Percentiles rank a stretch among this genome's conserved stretches.
These are phyloP conservation scores for Aspergillus sp. DNA, from an alignment of 2,329 filamentous ascomycete genomes.

Conservation along the genomic window DNA sequence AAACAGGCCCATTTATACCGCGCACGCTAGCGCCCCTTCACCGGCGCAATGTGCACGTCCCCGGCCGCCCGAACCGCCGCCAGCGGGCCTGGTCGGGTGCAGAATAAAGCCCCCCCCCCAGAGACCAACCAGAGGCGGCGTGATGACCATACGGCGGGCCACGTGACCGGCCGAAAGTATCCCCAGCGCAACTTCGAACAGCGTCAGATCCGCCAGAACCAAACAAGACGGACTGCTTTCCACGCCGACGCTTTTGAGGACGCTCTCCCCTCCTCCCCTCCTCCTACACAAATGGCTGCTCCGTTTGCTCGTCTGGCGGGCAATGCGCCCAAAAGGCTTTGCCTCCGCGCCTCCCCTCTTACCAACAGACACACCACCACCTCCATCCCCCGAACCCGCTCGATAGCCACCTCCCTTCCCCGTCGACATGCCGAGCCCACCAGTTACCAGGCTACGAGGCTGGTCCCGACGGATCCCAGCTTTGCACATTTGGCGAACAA, in stretches of 20 bases:
- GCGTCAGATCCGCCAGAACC: constrained; percentile 8
- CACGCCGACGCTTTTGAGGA: constrained; percentile 15
- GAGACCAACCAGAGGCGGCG: constrained; percentile 25
- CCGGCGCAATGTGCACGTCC: neutral
- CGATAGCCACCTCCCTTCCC: constrained; percentile 48
- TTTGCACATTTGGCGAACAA: constrained; percentile 42
- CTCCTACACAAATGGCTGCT: constrained; percentile 47
- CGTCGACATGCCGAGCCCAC: constrained; percentile 46
- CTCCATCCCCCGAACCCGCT: constrained; percentile 43
- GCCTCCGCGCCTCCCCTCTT: constrained; percentile 44
- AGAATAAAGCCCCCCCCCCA: constrained; percentile 9
- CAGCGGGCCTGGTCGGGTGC: constrained; percentile 5
- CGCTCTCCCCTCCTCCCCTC: constrained; percentile 13
- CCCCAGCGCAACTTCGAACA: constrained; percentile 18
- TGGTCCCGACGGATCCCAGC: constrained; percentile 51
- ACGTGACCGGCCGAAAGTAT: constrained; percentile 29
- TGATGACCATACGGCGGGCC: constrained; percentile 30
- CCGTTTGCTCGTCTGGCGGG: constrained; percentile 53
- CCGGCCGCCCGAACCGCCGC: neutral
- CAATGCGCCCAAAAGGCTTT: constrained; percentile 52
- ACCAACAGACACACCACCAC: constrained; percentile 27
- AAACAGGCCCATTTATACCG: constrained; percentile 12
- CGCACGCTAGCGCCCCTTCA: neutral
- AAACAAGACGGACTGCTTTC: too few species aligned
- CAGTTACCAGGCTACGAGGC: constrained; percentile 43